phyloP scores from a whole-genome alignment of 2,329 filamentous ascomycete genomes.

The Paramyrothecium sp. region DNA sequence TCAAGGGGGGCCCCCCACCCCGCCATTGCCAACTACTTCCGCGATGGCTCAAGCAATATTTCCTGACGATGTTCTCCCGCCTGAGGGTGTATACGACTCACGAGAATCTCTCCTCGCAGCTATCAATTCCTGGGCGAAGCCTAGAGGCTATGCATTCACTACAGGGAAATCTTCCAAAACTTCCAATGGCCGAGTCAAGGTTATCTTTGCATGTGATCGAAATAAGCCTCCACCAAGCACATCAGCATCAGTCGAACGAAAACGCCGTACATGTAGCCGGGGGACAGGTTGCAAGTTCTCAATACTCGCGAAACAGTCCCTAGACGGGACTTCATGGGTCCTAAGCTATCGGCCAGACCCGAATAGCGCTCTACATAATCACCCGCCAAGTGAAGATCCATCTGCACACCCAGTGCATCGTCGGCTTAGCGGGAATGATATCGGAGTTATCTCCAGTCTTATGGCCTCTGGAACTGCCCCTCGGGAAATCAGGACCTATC shows the following conservation, averaged over 20 bases:
- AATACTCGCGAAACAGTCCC: slow-evolving; percentile 2
- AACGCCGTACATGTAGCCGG: slow-evolving; percentile 3
- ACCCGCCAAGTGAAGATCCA: not conserved
- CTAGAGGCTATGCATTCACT: not conserved
- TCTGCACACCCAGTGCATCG: slow-evolving; percentile 2
- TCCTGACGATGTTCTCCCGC: slow-evolving; percentile 2
- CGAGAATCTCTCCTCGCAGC: not conserved
- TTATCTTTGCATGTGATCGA: not conserved
- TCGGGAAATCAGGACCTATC: slow-evolving; percentile 11
- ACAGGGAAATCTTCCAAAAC: not conserved
- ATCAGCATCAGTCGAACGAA: not conserved
- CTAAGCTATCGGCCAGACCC: slow-evolving; percentile 1
- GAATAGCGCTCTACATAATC: slow-evolving; percentile 3
- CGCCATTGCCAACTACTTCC: too few relatives aligned
- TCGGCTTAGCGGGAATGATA: slow-evolving; percentile 3
- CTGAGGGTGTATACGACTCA: not conserved
- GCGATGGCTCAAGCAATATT: too few relatives aligned
- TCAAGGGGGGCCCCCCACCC: too few relatives aligned
- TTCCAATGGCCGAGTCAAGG: not conserved
- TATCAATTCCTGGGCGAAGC: not conserved
- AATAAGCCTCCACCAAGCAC: not conserved
- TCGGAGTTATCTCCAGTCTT: slow-evolving; percentile 5
- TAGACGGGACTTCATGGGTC: not conserved
- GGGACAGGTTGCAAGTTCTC: slow-evolving; percentile 5
- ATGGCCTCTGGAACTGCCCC: slow-evolving; percentile 8